phyloP scores from a whole-genome alignment of 169 alveolate species.

The Plasmodium knowlesi region DNA sequence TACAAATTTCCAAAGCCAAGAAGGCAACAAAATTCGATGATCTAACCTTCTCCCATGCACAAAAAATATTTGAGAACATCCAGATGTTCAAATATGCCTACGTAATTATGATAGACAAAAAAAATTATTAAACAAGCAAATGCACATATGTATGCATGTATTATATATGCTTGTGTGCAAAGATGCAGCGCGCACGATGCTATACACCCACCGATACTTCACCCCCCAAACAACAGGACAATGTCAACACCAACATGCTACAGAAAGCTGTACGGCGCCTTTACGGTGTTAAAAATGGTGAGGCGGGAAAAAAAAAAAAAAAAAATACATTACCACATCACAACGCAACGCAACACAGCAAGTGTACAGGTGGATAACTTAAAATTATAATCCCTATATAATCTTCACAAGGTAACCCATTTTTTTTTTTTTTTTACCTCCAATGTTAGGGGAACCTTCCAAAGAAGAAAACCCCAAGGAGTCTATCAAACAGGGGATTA shows the following conservation, averaged over 20 bases:
- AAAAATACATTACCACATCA: not conserved
- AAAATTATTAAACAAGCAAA: not conserved
- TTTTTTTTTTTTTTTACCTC: not conserved
- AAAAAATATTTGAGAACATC: slow-evolving; percentile 74
- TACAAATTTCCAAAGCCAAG: slow-evolving; percentile 8
- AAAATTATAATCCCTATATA: not conserved
- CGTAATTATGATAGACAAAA: slow-evolving; percentile 27
- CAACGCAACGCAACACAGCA: not conserved
- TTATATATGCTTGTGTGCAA: not conserved
- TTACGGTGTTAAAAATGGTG: slow-evolving; percentile 59
- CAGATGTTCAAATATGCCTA: slow-evolving; percentile 50
- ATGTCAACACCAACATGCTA: slow-evolving; percentile 46
- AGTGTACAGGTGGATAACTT: not conserved
- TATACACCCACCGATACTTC: not conserved
- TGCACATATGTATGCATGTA: not conserved
- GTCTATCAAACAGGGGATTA: slow-evolving; percentile 1
- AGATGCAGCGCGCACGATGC: not conserved
- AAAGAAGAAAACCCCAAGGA: slow-evolving; percentile 48
- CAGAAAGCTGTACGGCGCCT: slow-evolving; percentile 69
- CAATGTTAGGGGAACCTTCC: slow-evolving; percentile 12
- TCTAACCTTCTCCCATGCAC: slow-evolving; percentile 69
- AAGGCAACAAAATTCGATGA: slow-evolving; percentile 50
- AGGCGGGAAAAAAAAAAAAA: not conserved
- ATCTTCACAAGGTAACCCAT: not conserved
- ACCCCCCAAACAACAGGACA: slow-evolving; percentile 31